Evolutionary conservation across 2,329 filamentous ascomycete genomes (phyloP).

Genomic region (Fusarium sterilihyphosum): DNA sequence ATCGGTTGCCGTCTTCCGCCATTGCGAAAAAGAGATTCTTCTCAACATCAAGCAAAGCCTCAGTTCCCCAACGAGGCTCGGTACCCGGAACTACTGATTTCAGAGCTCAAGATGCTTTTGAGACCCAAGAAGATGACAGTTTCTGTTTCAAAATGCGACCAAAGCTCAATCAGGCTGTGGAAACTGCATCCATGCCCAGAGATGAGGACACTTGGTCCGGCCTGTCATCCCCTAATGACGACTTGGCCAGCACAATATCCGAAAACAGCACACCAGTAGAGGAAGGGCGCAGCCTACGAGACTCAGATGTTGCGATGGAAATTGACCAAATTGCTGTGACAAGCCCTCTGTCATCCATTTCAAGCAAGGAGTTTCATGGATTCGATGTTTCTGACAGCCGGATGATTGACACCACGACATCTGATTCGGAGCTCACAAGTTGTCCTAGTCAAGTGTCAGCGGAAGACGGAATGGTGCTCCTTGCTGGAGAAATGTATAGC

Average conservation of each 20-base stretch:
- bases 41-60: constrained; percentile 1
- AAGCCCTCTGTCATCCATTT: constrained; percentile 32
- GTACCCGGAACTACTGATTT: neutral
- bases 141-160: constrained; percentile 46
- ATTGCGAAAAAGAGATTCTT: neutral
- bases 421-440: neutral
- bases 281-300: neutral
- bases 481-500: neutral
- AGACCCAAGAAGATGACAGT: constrained; percentile 48
- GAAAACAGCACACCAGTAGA: neutral
- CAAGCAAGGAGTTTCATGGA: constrained; percentile 17
- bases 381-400: neutral
- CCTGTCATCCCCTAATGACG: constrained; percentile 15
- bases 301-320: neutral
- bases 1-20: constrained; percentile 26
- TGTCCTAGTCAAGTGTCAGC: neutral
- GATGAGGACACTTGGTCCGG: constrained; percentile 33
- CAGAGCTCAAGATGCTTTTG: constrained; percentile 2
- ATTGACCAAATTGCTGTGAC: neutral
- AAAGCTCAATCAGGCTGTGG: neutral
- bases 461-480: neutral
- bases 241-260: neutral
- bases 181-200: neutral
- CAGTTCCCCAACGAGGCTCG: neutral
- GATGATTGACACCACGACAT: neutral